Evolutionary conservation across 192 early-diverging fungal genomes (phyloP).

Genomic region (Backusella westeae): DNA sequence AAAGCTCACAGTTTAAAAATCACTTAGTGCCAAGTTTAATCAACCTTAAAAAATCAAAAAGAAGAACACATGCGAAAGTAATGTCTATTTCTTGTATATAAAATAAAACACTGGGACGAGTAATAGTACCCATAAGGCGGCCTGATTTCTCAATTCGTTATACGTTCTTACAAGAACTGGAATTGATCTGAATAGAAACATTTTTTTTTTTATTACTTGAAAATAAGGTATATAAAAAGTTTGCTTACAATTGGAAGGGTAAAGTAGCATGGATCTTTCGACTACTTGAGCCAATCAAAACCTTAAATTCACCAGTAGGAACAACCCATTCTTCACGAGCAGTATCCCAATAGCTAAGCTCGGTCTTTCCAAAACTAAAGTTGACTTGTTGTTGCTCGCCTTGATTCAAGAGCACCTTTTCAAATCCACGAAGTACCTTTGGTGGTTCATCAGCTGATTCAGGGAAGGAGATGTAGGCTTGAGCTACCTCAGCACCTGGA

Average conservation of each 20-base stretch:
- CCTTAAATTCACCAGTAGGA: conserved; percentile 1
- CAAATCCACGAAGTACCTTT: conserved; percentile 34
- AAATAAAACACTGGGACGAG: too few relatives aligned
- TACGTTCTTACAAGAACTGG: too few relatives aligned
- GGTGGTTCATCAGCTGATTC: conserved; percentile 39
- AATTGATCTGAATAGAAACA: too few relatives aligned
- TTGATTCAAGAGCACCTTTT: conserved; percentile 26
- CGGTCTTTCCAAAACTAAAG: conserved; percentile 36
- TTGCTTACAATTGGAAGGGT: background rate
- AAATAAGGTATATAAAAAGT: too few relatives aligned
- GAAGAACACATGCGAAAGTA: too few relatives aligned
- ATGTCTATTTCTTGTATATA: too few relatives aligned
- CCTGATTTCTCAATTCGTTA: too few relatives aligned
- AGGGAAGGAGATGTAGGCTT: conserved; percentile 40
- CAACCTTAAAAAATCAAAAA: too few relatives aligned
- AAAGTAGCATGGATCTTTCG: conserved; percentile 2
- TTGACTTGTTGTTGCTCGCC: conserved; percentile 23
- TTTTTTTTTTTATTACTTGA: too few relatives aligned
- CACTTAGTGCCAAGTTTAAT: too few relatives aligned
- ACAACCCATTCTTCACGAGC: conserved; percentile 1
- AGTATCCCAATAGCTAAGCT: conserved; percentile 50
- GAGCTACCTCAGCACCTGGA: conserved; percentile 33
- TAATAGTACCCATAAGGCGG: too few relatives aligned
- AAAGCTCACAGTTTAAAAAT: too few relatives aligned
- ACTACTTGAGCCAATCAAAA: conserved; percentile 14